Conservation (phyloP, 192 early-diverging fungal species). For the Dimargaris xerosporica region DNA sequence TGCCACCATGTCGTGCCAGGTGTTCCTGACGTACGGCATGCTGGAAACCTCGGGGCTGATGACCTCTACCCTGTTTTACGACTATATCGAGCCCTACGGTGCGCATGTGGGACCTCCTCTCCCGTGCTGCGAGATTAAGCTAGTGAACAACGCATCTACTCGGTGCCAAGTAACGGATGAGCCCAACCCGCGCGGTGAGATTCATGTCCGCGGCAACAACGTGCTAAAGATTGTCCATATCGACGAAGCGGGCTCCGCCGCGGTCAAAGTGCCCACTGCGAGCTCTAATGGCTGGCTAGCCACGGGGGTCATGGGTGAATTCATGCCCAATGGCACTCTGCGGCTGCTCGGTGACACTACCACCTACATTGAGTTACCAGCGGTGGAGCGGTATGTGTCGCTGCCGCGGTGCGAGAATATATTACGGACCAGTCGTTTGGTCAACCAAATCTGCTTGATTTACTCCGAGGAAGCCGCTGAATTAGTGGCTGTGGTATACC, state of each 20-base stretch:
- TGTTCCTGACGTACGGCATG: constrained; percentile 24
- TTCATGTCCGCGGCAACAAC: constrained; percentile 24
- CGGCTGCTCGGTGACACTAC: background rate
- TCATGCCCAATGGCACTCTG: constrained; percentile 8
- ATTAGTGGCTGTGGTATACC: constrained; percentile 1
- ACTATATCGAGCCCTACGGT: constrained; percentile 27
- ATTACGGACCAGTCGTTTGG: background rate
- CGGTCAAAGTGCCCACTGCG: no score
- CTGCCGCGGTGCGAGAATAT: constrained; percentile 1
- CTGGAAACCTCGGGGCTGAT: constrained; percentile 13
- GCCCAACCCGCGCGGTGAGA: constrained; percentile 23
- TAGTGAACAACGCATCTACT: constrained; percentile 7
- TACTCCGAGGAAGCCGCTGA: background rate
- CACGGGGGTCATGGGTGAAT: background rate
- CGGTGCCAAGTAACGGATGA: constrained; percentile 12
- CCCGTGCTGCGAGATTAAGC: constrained; percentile 29
- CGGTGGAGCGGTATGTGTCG: background rate
- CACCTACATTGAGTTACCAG: background rate
- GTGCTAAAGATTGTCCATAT: constrained; percentile 2
- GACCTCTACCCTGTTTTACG: constrained; percentile 17
- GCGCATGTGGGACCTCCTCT: constrained; percentile 28
- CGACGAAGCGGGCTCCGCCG: no score
- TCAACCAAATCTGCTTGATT: constrained; percentile 3
- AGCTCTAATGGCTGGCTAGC: background rate
- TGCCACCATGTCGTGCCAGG: constrained; percentile 21